Percentiles rank a stretch among this genome's conserved stretches.
Evolutionary conservation across 352 stramenopile genomes (phyloP).

Genomic region (Phytopythium montanum): DNA sequence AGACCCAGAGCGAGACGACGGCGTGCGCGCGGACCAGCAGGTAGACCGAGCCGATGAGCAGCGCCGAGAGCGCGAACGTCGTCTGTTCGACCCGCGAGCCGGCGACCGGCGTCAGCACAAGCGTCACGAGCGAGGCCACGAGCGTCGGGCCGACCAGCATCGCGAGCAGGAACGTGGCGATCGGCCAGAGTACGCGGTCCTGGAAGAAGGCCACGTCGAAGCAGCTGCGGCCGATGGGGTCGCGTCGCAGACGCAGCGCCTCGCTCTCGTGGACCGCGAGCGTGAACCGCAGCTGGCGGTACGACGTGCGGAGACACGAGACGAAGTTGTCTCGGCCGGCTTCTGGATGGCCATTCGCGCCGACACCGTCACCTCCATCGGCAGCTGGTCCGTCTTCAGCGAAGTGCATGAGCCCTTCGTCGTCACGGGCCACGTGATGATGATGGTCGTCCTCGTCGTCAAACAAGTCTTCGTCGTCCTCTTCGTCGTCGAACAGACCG

Average conservation of each 20-base stretch:
- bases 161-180: conserved; percentile 34
- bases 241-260: conserved; percentile 42
- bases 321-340: conserved; percentile 42
- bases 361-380: background rate
- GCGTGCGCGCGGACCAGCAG: conserved; percentile 42
- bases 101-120: conserved; percentile 27
- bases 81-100: conserved; percentile 38
- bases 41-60: conserved; percentile 35
- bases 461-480: conserved; percentile 33
- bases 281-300: conserved; percentile 70
- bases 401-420: conserved; percentile 15
- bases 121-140: conserved; percentile 35
- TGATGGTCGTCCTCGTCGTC: conserved; percentile 37
- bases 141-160: conserved; percentile 59
- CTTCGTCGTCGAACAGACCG: conserved; percentile 27
- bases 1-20: conserved; percentile 52
- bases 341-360: conserved; percentile 7
- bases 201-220: conserved; percentile 73
- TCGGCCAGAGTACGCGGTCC: conserved; percentile 55
- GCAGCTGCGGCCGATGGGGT: conserved; percentile 62
- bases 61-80: conserved; percentile 47
- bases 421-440: conserved; percentile 32
- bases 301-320: conserved; percentile 48
- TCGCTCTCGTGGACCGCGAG: conserved; percentile 74
- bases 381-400: background rate